A percentile compares a stretch with the other conserved stretches of the same genome.
Conservation (phyloP, 805 yeast genomes). For the Ogataea polymorpha region DNA sequence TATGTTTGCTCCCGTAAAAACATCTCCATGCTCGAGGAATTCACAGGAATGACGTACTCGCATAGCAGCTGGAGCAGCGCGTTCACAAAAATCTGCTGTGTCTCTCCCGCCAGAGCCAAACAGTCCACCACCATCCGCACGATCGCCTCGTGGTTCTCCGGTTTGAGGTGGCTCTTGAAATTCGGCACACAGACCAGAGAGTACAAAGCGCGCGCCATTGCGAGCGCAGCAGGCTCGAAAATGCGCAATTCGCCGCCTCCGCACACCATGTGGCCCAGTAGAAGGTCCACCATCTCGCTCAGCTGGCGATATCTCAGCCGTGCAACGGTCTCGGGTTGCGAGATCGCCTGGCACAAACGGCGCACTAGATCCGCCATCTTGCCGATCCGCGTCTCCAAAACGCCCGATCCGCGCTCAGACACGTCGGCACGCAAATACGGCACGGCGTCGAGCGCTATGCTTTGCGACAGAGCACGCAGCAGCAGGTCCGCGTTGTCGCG, state of each 20-base stretch:
- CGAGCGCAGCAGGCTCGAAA: conserved; percentile 32
- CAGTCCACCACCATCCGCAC: conserved; percentile 5
- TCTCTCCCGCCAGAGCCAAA: background rate
- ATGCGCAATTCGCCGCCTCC: conserved; percentile 4
- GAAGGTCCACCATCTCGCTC: conserved; percentile 20
- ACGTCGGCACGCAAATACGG: conserved; percentile 22
- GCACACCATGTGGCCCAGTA: conserved; percentile 14
- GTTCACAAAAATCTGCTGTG: background rate
- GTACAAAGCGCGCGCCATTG: conserved; percentile 29
- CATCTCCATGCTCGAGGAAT: conserved; percentile 6
- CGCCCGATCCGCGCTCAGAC: conserved; percentile 11
- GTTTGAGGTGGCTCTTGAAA: conserved; percentile 27
- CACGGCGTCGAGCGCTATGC: conserved; percentile 21
- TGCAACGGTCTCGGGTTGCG: conserved; percentile 11
- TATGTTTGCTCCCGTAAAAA: conserved; percentile 1
- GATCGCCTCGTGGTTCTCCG: conserved; percentile 17
- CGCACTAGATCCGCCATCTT: conserved; percentile 24
- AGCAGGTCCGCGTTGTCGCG: conserved; percentile 4
- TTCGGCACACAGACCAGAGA: conserved; percentile 22
- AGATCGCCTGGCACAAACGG: conserved; percentile 13
- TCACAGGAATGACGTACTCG: background rate
- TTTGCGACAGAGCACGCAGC: conserved; percentile 20
- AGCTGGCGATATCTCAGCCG: conserved; percentile 28
- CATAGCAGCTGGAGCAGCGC: background rate
- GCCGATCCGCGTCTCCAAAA: conserved; percentile 22